Evolutionary conservation across 495 filamentous ascomycete genomes (phyloP), one percentile per base, ranked within the genome.

Genomic region (Penicillium waksmanii): DNA sequence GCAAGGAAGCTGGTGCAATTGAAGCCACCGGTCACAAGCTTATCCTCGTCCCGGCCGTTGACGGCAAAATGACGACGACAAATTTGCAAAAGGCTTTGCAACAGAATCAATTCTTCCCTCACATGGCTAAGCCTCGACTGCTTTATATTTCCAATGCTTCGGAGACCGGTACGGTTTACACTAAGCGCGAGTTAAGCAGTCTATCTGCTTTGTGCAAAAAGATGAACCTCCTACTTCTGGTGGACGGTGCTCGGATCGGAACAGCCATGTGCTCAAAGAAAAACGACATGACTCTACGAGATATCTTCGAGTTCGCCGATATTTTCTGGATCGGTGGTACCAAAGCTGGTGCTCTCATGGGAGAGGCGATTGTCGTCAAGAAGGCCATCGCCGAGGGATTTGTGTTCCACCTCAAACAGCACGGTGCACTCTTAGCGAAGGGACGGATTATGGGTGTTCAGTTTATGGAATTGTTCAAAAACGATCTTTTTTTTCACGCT

Each of bases 311-410:
- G 9, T 49, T 70, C 11, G 70, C 67, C 0, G 75, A 80, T 58
- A 75, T 80, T 11, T 80, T 80, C 62, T 80, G 77, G 77, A 74
- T 80, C 33, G 77, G 77, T 12, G 77, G 77, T 0, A 80, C 77
- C 21, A 80, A 80, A 58, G 71, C 71, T 43, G 77, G 77, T 15
- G 75, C 75, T 0, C 52, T 80, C 23, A 65, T 80, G 42, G 77
- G 77, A 8, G 77, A 80, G 53, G 77, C 74, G 0, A 75, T 80
- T 40, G 73, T 80, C 9, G 71, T 80, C 25, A 67, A 68, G 50
- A 70, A 69, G 40, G 35, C 51, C 3, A 51, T 80, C 3, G 68
- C 71, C 0, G 75, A 78, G 18, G 77, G 70, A 23, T 80, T 80
- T 43, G 68, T 69, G 15, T 75, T 78, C 58, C 71, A 80, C 51